Evolutionary conservation across 75 land plant genomes (phyloP).

Genomic region (Larix kaempferi): DNA sequence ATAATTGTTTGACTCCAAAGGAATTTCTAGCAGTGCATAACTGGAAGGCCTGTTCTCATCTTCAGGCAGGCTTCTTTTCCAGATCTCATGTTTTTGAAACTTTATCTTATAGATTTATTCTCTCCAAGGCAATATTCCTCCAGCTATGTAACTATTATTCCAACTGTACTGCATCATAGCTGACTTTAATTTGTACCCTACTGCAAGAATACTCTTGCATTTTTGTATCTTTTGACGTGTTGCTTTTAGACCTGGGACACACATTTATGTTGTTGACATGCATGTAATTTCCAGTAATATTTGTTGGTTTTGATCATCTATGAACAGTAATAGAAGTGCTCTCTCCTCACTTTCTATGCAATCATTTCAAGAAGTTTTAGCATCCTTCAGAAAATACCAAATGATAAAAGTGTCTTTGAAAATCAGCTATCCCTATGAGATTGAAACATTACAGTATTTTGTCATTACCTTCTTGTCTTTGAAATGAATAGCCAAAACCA

Average conservation of each 20-base stretch:
- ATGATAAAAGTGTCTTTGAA: neutral
- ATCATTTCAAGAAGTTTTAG: neutral
- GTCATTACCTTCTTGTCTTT: constrained; percentile 6
- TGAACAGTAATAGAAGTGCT: neutral
- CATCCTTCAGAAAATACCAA: neutral
- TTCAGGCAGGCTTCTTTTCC: too few species aligned
- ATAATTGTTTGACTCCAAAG: too few species aligned
- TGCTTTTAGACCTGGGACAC: neutral
- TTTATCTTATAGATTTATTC: neutral
- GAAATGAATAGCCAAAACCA: constrained; percentile 1
- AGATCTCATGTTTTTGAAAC: too few species aligned
- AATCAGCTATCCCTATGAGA: neutral
- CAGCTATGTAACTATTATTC: neutral
- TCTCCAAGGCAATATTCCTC: neutral
- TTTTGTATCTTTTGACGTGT: neutral
- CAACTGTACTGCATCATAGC: neutral
- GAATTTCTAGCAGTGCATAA: too few species aligned
- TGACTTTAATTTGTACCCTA: neutral
- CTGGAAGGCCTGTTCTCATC: too few species aligned
- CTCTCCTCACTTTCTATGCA: neutral
- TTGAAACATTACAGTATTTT: neutral
- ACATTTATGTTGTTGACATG: neutral
- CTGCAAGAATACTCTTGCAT: neutral
- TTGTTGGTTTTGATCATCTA: neutral
- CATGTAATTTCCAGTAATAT: neutral